Base-by-base conservation (phyloP, 306 rosid genomes). In the Biancaea sappan region DNA sequence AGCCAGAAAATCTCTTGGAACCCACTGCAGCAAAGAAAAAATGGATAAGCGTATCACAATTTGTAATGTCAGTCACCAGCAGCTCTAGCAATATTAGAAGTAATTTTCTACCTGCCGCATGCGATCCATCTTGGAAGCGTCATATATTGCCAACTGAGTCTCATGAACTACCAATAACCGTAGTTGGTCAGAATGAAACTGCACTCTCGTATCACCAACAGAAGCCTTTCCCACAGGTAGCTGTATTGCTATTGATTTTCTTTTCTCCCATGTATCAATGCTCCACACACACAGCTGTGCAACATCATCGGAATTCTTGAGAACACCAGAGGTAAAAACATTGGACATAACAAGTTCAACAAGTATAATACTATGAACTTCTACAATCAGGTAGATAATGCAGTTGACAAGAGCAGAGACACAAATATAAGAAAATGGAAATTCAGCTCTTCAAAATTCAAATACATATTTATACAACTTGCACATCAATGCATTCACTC, bases 251-350 rank as follows among this genome's bases (percentile, higher is more conserved):
- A 88, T 68, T 25, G 88, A 84, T 75, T 91, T 89, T 75, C 96
- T 88, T 88, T 91, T 93, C 89, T 91, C 98, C 98, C 98, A 93
- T 37, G 92, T 77, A 83, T 91, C 97, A 81, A 93, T 89, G 86
- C 85, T 91, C 96, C 97, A 91, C 68, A 89, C 79, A 59, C 93
- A 91, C 3, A 93, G 84, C 98, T 93, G 90, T 77, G 77, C 50
- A 59, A 75, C 16, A 51, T 73, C 72, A 79, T 13, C 46, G 50
- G 61, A 72, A 57, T 22, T 69, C 44, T 64, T 72, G 69, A 84
- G 26, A 53, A 53, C 16, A 48, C 4, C 2, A 62, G 69, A 58
- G 18, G 47, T 13, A 6, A 65, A 81, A 57, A 68, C 41, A 56
- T 31, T 41, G 72, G 35, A 15, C 52, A n/a, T n/a, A n/a, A 9